These are phyloP conservation scores for Thecaphora thlaspeos DNA, from an alignment of 1,284 basidiomycete genomes.

Conservation along the genomic window DNA sequence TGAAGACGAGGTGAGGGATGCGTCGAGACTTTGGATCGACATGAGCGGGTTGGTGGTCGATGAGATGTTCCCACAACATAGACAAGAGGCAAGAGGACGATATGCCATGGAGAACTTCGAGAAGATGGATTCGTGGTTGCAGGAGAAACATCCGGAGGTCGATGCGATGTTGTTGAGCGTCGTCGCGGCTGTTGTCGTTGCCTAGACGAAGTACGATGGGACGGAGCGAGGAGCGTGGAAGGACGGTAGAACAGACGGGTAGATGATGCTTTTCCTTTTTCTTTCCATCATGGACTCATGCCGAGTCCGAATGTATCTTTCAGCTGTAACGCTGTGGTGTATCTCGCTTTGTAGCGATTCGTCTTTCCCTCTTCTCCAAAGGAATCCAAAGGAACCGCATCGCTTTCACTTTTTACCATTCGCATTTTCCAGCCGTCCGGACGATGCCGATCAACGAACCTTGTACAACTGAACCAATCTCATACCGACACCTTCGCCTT, in stretches of 20 bases:
- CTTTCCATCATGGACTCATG: too few relatives aligned
- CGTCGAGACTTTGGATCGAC: constrained; percentile 42
- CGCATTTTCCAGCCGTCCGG: too few relatives aligned
- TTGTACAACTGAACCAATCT: constrained; percentile 5
- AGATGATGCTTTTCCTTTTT: too few relatives aligned
- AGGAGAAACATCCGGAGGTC: constrained; percentile 45
- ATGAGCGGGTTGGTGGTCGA: constrained; percentile 33
- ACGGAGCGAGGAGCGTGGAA: too few relatives aligned
- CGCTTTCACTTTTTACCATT: too few relatives aligned
- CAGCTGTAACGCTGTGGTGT: too few relatives aligned
- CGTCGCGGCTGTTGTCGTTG: constrained; percentile 46
- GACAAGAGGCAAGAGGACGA: constrained; percentile 8
- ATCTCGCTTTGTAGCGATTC: too few relatives aligned
- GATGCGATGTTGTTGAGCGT: constrained; percentile 55
- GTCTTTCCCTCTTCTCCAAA: too few relatives aligned
- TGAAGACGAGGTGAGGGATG: constrained; percentile 12
- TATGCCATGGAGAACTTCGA: constrained; percentile 37
- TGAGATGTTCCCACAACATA: constrained; percentile 52
- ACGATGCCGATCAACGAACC: too few relatives aligned
- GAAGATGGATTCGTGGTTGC: constrained; percentile 43
- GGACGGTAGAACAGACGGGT: too few relatives aligned
- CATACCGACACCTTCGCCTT: constrained; percentile 6
- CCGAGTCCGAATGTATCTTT: too few relatives aligned
- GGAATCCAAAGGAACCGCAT: too few relatives aligned
- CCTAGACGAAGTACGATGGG: constrained; percentile 4